These are phyloP conservation scores for Aspergillus saccharolyticus DNA, from an alignment of 495 filamentous ascomycete genomes.

Conservation along the genomic window DNA sequence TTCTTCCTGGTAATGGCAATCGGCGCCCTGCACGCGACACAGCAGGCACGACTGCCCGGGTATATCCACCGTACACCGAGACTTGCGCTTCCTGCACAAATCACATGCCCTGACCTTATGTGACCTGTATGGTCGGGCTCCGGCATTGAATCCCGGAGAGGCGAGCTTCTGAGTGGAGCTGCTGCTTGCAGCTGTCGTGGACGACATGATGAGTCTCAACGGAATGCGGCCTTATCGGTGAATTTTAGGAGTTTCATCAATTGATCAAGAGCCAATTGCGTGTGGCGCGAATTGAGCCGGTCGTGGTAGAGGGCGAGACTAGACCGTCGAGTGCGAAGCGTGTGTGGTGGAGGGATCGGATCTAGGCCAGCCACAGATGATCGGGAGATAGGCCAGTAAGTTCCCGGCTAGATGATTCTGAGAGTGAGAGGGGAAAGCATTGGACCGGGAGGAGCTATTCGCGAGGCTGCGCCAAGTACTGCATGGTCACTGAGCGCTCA, in stretches of 20 bases:
- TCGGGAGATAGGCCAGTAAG: not conserved
- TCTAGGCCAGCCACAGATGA: not conserved
- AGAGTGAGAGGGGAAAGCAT: constrained; percentile 1
- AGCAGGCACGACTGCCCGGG: constrained; percentile 43
- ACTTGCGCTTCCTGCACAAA: constrained; percentile 50
- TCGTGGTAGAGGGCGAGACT: not conserved
- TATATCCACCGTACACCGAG: constrained; percentile 47
- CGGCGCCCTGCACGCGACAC: constrained; percentile 47
- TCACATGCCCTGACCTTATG: constrained; percentile 50
- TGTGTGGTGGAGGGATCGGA: not conserved
- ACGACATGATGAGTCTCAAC: constrained; percentile 35
- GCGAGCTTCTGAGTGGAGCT: constrained; percentile 33
- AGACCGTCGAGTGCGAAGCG: not conserved
- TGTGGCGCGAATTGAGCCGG: not conserved
- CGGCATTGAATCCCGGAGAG: constrained; percentile 42
- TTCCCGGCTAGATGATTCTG: not conserved
- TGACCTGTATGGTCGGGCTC: constrained; percentile 45
- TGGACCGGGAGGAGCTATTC: constrained; percentile 5
- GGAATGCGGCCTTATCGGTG: not conserved
- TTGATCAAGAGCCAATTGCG: not conserved
- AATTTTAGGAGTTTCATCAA: not conserved
- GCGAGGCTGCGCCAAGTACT: constrained; percentile 8
- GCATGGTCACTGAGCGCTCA: constrained; percentile 2
- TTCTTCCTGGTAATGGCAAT: constrained; percentile 46
- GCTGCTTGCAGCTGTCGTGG: constrained; percentile 29